A percentile compares a stretch with the other conserved stretches of the same genome.
Evolutionary conservation across 176 grass and related monocot species (phyloP).

Genomic region (Phoenix dactylifera): DNA sequence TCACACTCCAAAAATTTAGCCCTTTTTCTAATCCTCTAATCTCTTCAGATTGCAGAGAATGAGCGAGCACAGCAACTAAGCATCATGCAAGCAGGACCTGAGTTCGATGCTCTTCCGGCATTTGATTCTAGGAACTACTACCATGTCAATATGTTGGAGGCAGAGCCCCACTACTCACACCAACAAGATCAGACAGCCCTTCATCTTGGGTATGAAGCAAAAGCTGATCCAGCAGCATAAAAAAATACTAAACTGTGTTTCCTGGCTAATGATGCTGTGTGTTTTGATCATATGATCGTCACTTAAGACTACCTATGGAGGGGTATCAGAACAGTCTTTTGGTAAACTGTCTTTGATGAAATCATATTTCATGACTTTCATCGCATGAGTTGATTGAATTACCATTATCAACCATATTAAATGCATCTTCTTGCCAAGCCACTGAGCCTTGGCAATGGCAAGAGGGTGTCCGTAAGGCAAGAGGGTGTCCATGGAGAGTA

Average conservation of each 20-base stretch:
- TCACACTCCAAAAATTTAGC: neutral
- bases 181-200: slow-evolving; percentile 34
- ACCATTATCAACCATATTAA: too few relatives aligned
- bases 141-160: slow-evolving; percentile 20
- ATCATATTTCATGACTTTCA: neutral
- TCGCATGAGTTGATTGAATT: too few relatives aligned
- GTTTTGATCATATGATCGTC: too few relatives aligned
- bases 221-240: slow-evolving; percentile 1
- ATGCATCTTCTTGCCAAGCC: too few relatives aligned
- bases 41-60: slow-evolving; percentile 37
- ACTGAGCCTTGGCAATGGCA: too few relatives aligned
- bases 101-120: slow-evolving; percentile 18
- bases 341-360: neutral
- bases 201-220: slow-evolving; percentile 41
- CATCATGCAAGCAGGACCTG: slow-evolving; percentile 17
- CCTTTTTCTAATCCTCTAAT: neutral
- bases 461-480: too few relatives aligned
- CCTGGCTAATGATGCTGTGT: too few relatives aligned
- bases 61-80: slow-evolving; percentile 39
- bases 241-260: neutral
- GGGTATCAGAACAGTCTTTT: neutral
- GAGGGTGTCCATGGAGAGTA: too few relatives aligned
- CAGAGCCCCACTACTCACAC: slow-evolving; percentile 1
- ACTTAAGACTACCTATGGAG: too few relatives aligned
- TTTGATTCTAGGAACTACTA: slow-evolving; percentile 52